These are phyloP conservation scores for Diaporthe sp. DNA, from an alignment of 2,329 filamentous ascomycete genomes.

Conservation along the genomic window DNA sequence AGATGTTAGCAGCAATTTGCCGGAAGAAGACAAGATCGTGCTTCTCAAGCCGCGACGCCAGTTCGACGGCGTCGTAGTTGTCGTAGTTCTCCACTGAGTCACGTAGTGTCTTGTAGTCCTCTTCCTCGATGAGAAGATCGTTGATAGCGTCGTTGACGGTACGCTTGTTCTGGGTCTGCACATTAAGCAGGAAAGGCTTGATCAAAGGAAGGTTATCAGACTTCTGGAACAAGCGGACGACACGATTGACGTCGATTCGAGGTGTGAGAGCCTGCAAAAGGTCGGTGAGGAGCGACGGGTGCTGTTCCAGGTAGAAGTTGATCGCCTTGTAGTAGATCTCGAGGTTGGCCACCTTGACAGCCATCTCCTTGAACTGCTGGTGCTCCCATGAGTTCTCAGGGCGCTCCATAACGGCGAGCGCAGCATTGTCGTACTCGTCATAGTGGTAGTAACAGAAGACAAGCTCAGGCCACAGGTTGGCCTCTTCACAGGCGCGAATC, in stretches of 20 bases:
- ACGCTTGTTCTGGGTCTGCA: slow-evolving; percentile 97
- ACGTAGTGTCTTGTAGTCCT: slow-evolving; percentile 98
- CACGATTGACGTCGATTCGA: slow-evolving; percentile 96
- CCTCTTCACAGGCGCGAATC: slow-evolving; percentile 93
- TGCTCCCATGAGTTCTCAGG: slow-evolving; percentile 99
- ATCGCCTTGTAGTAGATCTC: slow-evolving; percentile 99
- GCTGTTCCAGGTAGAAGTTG: slow-evolving; percentile 98
- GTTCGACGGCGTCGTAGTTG: slow-evolving; percentile 96
- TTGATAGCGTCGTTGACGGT: slow-evolving; percentile 99
- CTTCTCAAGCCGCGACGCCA: slow-evolving; percentile 93
- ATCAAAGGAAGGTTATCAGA: slow-evolving; percentile 98
- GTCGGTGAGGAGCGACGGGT: slow-evolving; percentile 95
- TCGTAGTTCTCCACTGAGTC: slow-evolving; percentile 99
- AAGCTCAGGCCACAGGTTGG: slow-evolving; percentile 96
- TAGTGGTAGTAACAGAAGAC: slow-evolving; percentile 99
- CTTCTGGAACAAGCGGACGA: slow-evolving; percentile 99
- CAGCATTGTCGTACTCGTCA: slow-evolving; percentile 97
- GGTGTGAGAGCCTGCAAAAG: slow-evolving; percentile 92
- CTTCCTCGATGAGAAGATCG: slow-evolving; percentile 96
- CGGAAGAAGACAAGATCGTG: slow-evolving; percentile 99
- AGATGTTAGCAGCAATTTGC: slow-evolving; percentile 97
- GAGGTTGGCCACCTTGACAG: slow-evolving; percentile 97
- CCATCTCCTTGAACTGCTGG: slow-evolving; percentile 98
- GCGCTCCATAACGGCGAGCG: slow-evolving; percentile 97
- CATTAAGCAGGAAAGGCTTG: slow-evolving; percentile 98